Base-by-base conservation (phyloP, 2,329 filamentous ascomycete genomes). In the Colletotrichum gloeosporioides region DNA sequence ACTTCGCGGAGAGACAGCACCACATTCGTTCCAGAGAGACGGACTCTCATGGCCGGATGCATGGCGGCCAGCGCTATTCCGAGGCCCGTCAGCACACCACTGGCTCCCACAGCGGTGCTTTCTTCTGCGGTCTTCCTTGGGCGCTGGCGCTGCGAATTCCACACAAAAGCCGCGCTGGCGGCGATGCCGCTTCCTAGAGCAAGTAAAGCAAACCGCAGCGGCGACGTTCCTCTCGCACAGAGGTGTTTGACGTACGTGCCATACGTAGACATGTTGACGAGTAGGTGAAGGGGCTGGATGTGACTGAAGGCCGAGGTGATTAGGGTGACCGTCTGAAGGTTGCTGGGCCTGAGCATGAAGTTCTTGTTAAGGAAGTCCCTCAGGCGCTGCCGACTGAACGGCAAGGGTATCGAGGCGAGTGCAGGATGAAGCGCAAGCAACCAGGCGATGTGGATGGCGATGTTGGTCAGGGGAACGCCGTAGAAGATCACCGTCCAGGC, bases 201-300 rank as follows among this genome's bases (percentile, higher is more conserved):
- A 15, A 76, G 63, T 3, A 73, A 6, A n/a, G 29, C 44, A 22
- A 76, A 73, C 5, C 73, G 36, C 3, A 73, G 44, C 12, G 73
- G 62, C 22, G 69, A 64, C 4, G 65, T 57, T 27, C 73, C 63
- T 13, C 67, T 63, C 27, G 57, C 13, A 34, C 64, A 69, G 15
- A 65, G 49, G 22, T 71, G 59, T 25, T 69, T 36, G 39, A 31
- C 70, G 8, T 76, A 76, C 2, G 74, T 76, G 57, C 59, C 69
- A 29, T 76, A 76, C 15, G 73, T 76, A 8, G 73, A 65, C 70
- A 76, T 64, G 29, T 76, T 76, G 70, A 73, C 73, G 15, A 76
- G 65, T 1, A 76, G 59, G 6, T 76, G 73, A 27, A 76, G 34
- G 13, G 73, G 70, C 34, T 73, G 73, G 18, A 69, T 73, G 57